These are phyloP conservation scores for Cryptococcus maquisensis DNA, from an alignment of 1,284 basidiomycete species.

Conservation along the genomic window DNA sequence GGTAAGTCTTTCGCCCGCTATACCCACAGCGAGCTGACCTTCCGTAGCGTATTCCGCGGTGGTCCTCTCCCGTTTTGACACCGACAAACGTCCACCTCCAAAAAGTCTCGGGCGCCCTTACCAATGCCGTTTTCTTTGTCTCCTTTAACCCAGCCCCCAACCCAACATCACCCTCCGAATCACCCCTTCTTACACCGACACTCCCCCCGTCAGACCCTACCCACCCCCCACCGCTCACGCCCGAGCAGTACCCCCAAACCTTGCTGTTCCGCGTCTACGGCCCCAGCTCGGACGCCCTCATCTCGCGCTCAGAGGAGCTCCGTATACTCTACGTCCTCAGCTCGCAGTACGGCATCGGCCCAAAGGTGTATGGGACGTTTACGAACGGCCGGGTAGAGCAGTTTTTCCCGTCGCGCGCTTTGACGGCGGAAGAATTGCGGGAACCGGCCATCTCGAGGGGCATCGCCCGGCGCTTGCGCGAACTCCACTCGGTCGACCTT, in stretches of 20 bases:
- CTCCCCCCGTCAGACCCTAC: conserved; percentile 40
- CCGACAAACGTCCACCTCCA: conserved; percentile 59
- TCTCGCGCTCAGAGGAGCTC: conserved; percentile 77
- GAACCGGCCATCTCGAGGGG: conserved; percentile 68
- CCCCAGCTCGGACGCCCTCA: conserved; percentile 73
- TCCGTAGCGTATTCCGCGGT: conserved; percentile 39
- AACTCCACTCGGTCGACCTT: conserved; percentile 85
- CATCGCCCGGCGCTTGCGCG: conserved; percentile 86
- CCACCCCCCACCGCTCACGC: conserved; percentile 26
- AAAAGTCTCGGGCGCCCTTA: conserved; percentile 85
- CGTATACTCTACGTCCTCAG: conserved; percentile 82
- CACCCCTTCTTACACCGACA: conserved; percentile 45
- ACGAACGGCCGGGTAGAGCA: conserved; percentile 88
- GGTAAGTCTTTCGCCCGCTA: conserved; percentile 14
- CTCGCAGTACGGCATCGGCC: conserved; percentile 80
- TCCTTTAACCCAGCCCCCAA: conserved; percentile 51
- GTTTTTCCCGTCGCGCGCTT: conserved; percentile 79
- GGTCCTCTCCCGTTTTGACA: conserved; percentile 46
- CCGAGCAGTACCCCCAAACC: conserved; percentile 55
- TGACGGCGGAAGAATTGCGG: conserved; percentile 70
- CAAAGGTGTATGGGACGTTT: conserved; percentile 86
- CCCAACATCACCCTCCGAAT: conserved; percentile 43
- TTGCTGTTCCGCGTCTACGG: conserved; percentile 86
- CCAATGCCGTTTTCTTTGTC: conserved; percentile 92
- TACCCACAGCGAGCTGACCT: conserved; percentile 1